Percentiles rank a stretch among this genome's conserved stretches.
These are phyloP conservation scores for Ceratocystiopsis sp. DNA, from an alignment of 2,329 filamentous ascomycete genomes.

Conservation along the genomic window DNA sequence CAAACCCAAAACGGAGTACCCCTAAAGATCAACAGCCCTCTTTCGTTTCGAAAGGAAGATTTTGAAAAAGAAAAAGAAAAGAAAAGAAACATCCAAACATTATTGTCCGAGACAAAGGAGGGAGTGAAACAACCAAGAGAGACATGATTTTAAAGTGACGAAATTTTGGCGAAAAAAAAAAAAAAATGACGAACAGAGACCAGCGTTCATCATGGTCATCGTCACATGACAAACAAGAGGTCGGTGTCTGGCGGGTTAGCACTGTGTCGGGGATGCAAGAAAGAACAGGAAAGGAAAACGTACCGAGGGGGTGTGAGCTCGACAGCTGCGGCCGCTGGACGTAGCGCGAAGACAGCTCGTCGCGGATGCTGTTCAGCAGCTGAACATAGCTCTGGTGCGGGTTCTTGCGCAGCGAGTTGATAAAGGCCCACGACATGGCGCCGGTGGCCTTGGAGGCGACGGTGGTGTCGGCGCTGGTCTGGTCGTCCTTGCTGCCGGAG, in stretches of 20 bases:
- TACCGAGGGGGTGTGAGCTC: constrained; percentile 90
- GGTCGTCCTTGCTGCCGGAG: constrained; percentile 89
- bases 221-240: constrained; percentile 48
- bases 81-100: background rate
- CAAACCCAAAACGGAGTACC: background rate
- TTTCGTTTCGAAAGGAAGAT: background rate
- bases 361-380: constrained; percentile 86
- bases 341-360: constrained; percentile 75
- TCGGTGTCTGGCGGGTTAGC: constrained; percentile 35
- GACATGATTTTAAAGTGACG: background rate
- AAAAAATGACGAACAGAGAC: background rate
- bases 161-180: background rate
- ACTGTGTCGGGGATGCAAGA: background rate
- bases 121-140: background rate
- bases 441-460: constrained; percentile 83
- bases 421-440: constrained; percentile 97
- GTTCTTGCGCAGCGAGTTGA: constrained; percentile 77
- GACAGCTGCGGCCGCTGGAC: constrained; percentile 90
- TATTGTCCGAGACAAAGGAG: background rate
- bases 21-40: background rate
- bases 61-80: background rate
- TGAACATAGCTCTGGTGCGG: constrained; percentile 93
- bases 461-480: constrained; percentile 85
- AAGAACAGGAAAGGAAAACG: constrained; percentile 16
- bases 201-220: background rate